phyloP scores from a whole-genome alignment of 768 basidiomycete genomes.

The Serendipita vermifera region DNA sequence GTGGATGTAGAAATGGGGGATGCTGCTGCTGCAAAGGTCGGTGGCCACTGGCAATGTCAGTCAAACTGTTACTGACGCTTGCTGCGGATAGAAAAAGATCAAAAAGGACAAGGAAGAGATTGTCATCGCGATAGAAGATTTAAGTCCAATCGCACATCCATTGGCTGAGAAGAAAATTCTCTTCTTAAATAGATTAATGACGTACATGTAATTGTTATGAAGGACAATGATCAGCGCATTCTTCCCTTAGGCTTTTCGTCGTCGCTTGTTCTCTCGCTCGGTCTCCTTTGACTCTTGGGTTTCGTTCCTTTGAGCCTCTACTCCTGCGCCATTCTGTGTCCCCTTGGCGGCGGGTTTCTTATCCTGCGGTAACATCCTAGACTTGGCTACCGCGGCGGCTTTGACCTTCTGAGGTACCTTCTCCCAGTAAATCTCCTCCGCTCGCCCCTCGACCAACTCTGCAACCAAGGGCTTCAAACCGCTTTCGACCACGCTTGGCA shows the following conservation, averaged over 20 bases:
- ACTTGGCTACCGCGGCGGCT: constrained; percentile 42
- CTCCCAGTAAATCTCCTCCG: constrained; percentile 66
- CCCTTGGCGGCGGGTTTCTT: too few relatives aligned
- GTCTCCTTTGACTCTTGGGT: too few relatives aligned
- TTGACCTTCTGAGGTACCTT: constrained; percentile 64
- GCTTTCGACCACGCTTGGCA: constrained; percentile 10
- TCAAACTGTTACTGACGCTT: too few relatives aligned
- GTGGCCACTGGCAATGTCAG: too few relatives aligned
- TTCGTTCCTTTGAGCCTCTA: too few relatives aligned
- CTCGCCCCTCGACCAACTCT: constrained; percentile 48
- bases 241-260: too few relatives aligned
- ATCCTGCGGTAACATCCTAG: too few relatives aligned
- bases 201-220: too few relatives aligned
- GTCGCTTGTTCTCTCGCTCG: too few relatives aligned
- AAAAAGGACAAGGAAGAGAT: constrained; percentile 57
- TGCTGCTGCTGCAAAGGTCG: constrained; percentile 14
- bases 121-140: constrained; percentile 57
- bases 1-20: constrained; percentile 28
- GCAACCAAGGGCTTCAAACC: constrained; percentile 26
- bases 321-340: too few relatives aligned
- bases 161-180: constrained; percentile 89
- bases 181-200: too few relatives aligned
- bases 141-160: constrained; percentile 90
- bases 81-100: constrained; percentile 49
- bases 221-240: too few relatives aligned